Evolutionary conservation across 257 asterid species (phyloP), one percentile per base, ranked within the genome.

Genomic region (Nicotiana tomentosiformis): DNA sequence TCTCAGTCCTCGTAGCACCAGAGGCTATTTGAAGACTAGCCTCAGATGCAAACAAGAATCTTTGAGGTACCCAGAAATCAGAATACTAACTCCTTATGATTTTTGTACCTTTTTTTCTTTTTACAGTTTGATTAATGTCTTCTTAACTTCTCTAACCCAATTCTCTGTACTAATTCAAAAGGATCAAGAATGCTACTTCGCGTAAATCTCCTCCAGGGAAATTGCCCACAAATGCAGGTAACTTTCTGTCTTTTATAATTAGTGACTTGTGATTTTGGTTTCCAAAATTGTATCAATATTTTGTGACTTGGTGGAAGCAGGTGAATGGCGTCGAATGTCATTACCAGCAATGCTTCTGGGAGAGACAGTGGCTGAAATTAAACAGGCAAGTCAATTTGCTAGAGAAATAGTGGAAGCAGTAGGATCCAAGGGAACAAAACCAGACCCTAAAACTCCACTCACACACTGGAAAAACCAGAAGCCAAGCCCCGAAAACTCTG

Each of bases 261-360:
- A 23, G 14, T 49, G 15, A 74, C 62, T 14, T 23, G 61, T 74
- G 62, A 46, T 49, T 53, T 6, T 37, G 43, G 43, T 37, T 37
- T 37, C 43, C 43, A 5, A 37, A 37, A 37, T 37, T 37, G 43
- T 37, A 5, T 37, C 7, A 37, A 37, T 1, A 37, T 72, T 70
- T 49, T 72, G 20, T 33, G 78, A 14, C 61, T 20, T n/a, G 56
- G 53, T 53, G 6, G 79, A 16, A 74, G 16, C 88, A 90, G 97
- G 90, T 56, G 97, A 92, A 67, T 92, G 97, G 98, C 84, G 80
- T 84, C 81, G 93, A 88, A 92, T 93, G 98, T 89, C 98, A 10
- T 81, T 95, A 72, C 98, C 98, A 39, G 98, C 98, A 81, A 95
- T 95, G 98, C 91, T 95, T 1, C 79, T 95, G 39, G 97, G 94